Base-by-base conservation (phyloP, 1,284 basidiomycete species). In the Schizophyllum amplum region DNA sequence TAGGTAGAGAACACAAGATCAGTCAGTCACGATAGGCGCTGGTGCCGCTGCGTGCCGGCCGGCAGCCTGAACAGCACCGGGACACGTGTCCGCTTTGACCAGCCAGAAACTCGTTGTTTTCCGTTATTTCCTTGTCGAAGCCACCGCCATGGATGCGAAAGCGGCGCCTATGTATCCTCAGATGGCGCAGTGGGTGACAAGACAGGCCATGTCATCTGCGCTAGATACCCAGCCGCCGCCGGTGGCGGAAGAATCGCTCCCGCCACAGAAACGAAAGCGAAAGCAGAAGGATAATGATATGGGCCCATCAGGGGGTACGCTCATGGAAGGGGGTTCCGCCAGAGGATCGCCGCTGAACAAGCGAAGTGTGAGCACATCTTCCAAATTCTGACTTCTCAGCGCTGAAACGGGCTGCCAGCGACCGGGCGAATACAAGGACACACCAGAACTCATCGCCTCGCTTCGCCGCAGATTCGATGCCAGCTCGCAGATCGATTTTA, bases 401-500 rank as follows among this genome's bases (percentile, higher is more conserved):
- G 33, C 33, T 42, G 33, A 42, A n/a, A 17, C 33, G 17, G 11
- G 33, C 17, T 9, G 17, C 13, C 33, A 42, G 33, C 11, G 33
- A 17, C 33, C 33, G 33, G 33, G 33, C 33, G 33, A 42, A 20
- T 50, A 5, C 48, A 50, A 50, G 48, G 48, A 50, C 20, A 21
- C 20, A 9, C 21, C 48, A 21, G 48, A 50, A 11, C 20, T 50
- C 21, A 21, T 50, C 20, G 24, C 48, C 15, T 11, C 48, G 9
- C 24, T 50, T 5, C 20, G 24, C 21, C 15, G 15, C 21, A 21
- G 22, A 11, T 42, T 42, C 33, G 33, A 42, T n/a, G 42, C 42
- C 17, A 51, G 21, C n/a, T 24, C n/a, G n/a, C n/a, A 60, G 24
- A 72, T 76, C 57, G 70, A 75, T 51, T 76, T 75, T 59, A 70